Evolutionary conservation across 345 rosid species (phyloP).

Genomic region (Gynandropsis gynandra): DNA sequence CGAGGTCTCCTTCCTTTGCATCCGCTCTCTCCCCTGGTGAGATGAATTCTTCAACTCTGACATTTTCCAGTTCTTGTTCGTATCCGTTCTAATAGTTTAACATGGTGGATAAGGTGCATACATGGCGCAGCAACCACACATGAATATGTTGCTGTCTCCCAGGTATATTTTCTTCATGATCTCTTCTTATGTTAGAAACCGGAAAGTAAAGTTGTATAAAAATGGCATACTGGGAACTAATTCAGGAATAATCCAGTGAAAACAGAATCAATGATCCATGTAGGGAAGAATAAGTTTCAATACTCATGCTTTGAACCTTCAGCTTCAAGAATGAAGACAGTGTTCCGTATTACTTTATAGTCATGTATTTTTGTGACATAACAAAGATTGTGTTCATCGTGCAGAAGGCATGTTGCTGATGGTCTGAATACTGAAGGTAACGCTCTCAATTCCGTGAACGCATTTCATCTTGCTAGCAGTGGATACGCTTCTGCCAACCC

Average conservation of each 20-base stretch:
- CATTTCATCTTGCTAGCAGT: constrained; percentile 25
- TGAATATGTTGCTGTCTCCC: constrained; percentile 26
- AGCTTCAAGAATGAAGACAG: neutral
- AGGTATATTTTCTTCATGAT: constrained; percentile 32
- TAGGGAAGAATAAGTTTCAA: no score
- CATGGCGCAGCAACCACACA: constrained; percentile 35
- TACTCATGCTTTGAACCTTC: neutral
- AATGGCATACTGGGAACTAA: constrained; percentile 5
- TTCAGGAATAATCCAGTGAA: no score
- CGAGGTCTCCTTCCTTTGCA: constrained; percentile 30
- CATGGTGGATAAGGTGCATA: constrained; percentile 33
- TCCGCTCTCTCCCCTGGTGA: constrained; percentile 35
- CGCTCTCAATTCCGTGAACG: constrained; percentile 19
- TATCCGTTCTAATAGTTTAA: constrained; percentile 15
- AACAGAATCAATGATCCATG: no score
- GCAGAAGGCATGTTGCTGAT: constrained; percentile 36
- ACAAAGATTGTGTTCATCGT: neutral
- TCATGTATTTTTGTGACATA: neutral
- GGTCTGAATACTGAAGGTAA: constrained; percentile 22
- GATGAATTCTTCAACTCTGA: constrained; percentile 3
- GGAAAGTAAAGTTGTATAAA: no score
- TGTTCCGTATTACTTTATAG: neutral
- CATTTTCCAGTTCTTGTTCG: neutral
- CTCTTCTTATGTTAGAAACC: no score
- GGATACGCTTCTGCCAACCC: constrained; percentile 29